Conservation (phyloP, 2,329 filamentous ascomycete species). For the Clonostachys chloroleuca region DNA sequence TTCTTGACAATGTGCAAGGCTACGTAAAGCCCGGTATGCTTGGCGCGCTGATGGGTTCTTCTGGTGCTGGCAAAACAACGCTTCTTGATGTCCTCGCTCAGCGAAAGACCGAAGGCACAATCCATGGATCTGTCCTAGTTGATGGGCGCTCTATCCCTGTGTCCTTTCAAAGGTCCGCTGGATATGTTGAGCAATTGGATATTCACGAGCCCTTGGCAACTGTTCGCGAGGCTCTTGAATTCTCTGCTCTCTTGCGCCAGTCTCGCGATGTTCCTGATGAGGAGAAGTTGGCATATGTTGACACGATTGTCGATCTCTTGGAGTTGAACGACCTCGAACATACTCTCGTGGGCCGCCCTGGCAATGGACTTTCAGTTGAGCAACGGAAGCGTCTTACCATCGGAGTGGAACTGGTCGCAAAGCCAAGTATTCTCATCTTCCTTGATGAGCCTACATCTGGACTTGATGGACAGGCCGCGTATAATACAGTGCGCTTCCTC, state of each 20-base stretch:
- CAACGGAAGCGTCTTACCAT: conserved; percentile 54
- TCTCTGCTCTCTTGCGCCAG: conserved; percentile 71
- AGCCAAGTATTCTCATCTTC: conserved; percentile 55
- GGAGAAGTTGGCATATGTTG: conserved; percentile 73
- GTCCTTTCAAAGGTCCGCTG: conserved; percentile 57
- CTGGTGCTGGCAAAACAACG: conserved; percentile 37
- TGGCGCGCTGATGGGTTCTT: conserved; percentile 71
- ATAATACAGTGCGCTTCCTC: conserved; percentile 60
- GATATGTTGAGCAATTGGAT: conserved; percentile 79
- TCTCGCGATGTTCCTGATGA: conserved; percentile 55
- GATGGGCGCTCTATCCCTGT: conserved; percentile 51
- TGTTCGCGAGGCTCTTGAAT: conserved; percentile 72
- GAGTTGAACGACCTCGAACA: conserved; percentile 42
- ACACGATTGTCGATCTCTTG: conserved; percentile 67
- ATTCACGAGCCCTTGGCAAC: conserved; percentile 70
- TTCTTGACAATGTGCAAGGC: conserved; percentile 77
- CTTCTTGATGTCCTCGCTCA: conserved; percentile 35
- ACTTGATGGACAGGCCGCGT: conserved; percentile 66
- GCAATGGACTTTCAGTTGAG: conserved; percentile 47
- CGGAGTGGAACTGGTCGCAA: conserved; percentile 57
- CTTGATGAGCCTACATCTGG: conserved; percentile 60
- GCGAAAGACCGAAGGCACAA: conserved; percentile 54
- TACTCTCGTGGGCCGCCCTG: conserved; percentile 42
- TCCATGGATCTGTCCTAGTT: conserved; percentile 63
- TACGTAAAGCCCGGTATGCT: conserved; percentile 88